phyloP scores from a whole-genome alignment of 108 stramenopile species.

The Conticribra guillardii region DNA sequence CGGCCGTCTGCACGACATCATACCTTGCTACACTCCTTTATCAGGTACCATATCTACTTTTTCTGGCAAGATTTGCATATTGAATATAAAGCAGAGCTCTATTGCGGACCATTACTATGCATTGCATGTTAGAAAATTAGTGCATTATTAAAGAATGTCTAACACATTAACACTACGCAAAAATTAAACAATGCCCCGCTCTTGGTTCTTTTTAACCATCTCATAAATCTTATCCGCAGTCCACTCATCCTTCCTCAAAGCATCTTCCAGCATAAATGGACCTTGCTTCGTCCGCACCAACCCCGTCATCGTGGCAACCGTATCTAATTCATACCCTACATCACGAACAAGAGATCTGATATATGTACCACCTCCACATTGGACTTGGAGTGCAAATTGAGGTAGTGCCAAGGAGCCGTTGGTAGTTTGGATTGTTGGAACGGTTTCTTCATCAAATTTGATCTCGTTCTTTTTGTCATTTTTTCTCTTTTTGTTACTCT shows the following conservation, averaged over 20 bases:
- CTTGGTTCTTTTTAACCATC: constrained; percentile 16
- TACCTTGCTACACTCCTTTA: no score
- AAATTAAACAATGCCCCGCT: background rate
- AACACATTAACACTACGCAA: background rate
- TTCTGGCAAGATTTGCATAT: no score
- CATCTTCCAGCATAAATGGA: constrained; percentile 69
- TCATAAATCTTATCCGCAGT: constrained; percentile 65
- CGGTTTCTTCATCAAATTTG: constrained; percentile 26
- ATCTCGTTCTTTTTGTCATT: constrained; percentile 16
- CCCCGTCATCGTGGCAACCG: constrained; percentile 85
- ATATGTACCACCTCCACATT: constrained; percentile 93
- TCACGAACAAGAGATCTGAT: constrained; percentile 88
- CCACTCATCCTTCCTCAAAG: constrained; percentile 59
- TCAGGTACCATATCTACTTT: no score
- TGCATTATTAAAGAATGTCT: background rate
- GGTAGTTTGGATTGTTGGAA: constrained; percentile 16
- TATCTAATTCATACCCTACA: constrained; percentile 71
- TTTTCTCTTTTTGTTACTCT: constrained; percentile 5
- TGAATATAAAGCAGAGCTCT: no score
- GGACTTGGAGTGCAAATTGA: constrained; percentile 71
- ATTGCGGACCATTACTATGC: no score
- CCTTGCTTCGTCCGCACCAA: constrained; percentile 90
- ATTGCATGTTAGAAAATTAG: no score
- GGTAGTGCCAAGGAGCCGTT: constrained; percentile 48
- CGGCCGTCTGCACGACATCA: no score